These are phyloP conservation scores for Setaria viridis DNA, from an alignment of 202 grass and related monocot genomes.

Conservation along the genomic window DNA sequence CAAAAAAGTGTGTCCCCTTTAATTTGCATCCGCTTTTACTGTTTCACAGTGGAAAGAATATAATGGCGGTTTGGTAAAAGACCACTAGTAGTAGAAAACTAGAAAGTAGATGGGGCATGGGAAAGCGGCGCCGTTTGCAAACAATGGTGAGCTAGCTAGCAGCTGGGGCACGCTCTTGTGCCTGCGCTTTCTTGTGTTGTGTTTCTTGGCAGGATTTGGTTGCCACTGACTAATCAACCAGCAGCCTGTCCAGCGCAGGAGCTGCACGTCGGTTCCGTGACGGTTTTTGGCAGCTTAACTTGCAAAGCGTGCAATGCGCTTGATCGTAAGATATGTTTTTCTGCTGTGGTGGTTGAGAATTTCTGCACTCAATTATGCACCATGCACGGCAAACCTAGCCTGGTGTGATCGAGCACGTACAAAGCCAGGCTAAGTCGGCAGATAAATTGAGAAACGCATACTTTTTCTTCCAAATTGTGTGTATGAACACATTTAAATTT, in stretches of 20 bases:
- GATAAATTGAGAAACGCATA: background rate
- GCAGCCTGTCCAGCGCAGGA: background rate
- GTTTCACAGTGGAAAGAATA: background rate
- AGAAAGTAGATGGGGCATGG: slow-evolving; percentile 27
- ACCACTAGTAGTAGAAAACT: background rate
- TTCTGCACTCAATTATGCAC: slow-evolving; percentile 4
- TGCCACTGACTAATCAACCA: background rate
- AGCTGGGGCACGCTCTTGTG: slow-evolving; percentile 32
- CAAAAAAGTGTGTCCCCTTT: background rate
- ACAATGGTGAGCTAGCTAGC: background rate
- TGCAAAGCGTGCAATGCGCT: background rate
- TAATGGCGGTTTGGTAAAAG: slow-evolving; percentile 6
- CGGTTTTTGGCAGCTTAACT: background rate
- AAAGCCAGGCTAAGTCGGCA: background rate
- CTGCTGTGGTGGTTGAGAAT: background rate
- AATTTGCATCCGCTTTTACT: background rate
- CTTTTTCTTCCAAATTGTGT: too few relatives aligned
- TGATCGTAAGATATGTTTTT: background rate
- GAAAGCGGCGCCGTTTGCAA: slow-evolving; percentile 35
- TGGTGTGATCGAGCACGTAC: background rate
- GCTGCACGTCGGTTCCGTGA: background rate
- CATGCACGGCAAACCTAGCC: background rate
- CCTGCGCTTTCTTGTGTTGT: too few relatives aligned
- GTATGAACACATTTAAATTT: too few relatives aligned
- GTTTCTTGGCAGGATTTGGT: background rate